Evolutionary conservation across 2,329 filamentous ascomycete species (phyloP).

Genomic region (Colletotrichum echinochloae): DNA sequence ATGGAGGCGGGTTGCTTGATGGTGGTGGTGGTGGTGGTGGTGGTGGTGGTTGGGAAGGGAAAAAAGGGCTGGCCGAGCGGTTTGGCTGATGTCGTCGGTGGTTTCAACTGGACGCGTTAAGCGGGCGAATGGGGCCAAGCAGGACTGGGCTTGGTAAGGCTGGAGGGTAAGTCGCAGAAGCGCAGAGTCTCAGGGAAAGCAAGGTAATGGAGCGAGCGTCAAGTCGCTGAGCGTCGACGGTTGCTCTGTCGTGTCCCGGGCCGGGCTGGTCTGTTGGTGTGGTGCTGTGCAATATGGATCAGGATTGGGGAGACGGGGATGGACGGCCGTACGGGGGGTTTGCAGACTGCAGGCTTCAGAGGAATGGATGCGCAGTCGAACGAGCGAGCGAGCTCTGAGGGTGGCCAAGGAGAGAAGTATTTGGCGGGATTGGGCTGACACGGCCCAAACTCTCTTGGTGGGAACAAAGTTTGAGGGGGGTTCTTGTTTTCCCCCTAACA

Average conservation of each 20-base stretch:
- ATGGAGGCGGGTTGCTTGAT: constrained; percentile 17
- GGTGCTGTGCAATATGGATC: constrained; percentile 11
- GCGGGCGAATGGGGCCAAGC: constrained; percentile 38
- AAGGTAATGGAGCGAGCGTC: constrained; percentile 14
- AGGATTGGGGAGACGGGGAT: background rate
- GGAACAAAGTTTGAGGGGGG: constrained; percentile 29
- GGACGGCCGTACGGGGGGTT: background rate
- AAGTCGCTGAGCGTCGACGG: constrained; percentile 8
- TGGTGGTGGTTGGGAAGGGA: constrained; percentile 33
- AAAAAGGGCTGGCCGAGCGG: constrained; percentile 26
- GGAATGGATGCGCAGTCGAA: constrained; percentile 19
- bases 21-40: constrained; percentile 21
- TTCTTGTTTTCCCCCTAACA: constrained; percentile 14
- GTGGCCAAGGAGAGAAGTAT: constrained; percentile 34
- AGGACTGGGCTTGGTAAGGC: constrained; percentile 32
- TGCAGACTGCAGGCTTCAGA: constrained; percentile 13
- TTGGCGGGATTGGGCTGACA: constrained; percentile 39
- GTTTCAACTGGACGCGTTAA: constrained; percentile 40
- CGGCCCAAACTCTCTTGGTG: constrained; percentile 39
- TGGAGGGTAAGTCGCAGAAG: constrained; percentile 23
- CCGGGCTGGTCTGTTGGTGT: constrained; percentile 1
- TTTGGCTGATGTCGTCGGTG: constrained; percentile 40
- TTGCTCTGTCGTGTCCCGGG: constrained; percentile 15
- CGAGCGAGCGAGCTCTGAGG: constrained; percentile 8
- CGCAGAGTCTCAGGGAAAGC: constrained; percentile 14